phyloP scores from a whole-genome alignment of 768 basidiomycete genomes.

The Pleurotus citrinopileatus region DNA sequence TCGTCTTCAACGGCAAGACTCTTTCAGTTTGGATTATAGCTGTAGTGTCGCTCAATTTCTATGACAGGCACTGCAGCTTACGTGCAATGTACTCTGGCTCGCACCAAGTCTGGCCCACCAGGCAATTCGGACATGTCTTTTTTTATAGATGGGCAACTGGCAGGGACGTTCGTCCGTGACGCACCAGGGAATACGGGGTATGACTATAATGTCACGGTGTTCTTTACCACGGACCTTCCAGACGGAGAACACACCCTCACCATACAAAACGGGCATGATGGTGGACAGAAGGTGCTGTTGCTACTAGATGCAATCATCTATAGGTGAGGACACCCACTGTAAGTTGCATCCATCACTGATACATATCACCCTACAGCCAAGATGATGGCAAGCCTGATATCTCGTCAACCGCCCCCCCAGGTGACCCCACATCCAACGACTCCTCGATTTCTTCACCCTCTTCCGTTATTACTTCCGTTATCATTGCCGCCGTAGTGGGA shows the following conservation, averaged over 20 bases:
- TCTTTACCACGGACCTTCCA: conserved; percentile 20
- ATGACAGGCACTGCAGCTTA: conserved; percentile 38
- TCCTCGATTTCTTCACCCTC: background rate
- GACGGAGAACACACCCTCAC: conserved; percentile 24
- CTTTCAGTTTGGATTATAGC: background rate
- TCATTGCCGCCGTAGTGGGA: background rate
- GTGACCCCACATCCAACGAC: background rate
- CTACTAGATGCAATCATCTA: conserved; percentile 28
- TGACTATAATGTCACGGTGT: conserved; percentile 29
- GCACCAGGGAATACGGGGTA: conserved; percentile 17
- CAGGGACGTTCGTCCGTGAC: conserved; percentile 20
- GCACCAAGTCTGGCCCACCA: conserved; percentile 19
- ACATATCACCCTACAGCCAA: background rate
- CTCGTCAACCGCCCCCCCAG: background rate
- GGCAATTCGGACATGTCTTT: conserved; percentile 32
- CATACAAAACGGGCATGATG: conserved; percentile 25
- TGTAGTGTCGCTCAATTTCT: conserved; percentile 5
- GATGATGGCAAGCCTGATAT: background rate
- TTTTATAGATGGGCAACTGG: conserved; percentile 27
- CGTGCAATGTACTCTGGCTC: conserved; percentile 35
- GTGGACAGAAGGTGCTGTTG: conserved; percentile 20
- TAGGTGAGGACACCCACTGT: conserved; percentile 17
- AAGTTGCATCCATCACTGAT: background rate
- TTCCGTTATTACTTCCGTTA: background rate
- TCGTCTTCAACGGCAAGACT: conserved; percentile 32